Conservation (phyloP, 1,284 basidiomycete genomes). For the Marasmius sp. region DNA sequence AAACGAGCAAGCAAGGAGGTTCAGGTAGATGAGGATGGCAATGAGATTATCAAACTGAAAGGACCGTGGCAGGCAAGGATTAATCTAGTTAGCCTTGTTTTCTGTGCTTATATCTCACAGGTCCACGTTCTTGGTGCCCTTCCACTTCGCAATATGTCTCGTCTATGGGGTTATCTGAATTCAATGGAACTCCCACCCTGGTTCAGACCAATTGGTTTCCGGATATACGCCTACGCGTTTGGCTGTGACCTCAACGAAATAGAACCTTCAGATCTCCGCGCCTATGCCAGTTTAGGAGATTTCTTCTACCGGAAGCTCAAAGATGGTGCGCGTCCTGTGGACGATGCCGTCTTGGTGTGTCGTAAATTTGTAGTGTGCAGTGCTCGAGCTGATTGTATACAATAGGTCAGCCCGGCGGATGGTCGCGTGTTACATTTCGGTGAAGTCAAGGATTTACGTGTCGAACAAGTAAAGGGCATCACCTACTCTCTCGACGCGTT, state of each 20-base stretch:
- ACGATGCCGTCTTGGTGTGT: constrained; percentile 73
- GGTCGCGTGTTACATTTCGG: constrained; percentile 94
- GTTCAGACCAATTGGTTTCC: constrained; percentile 89
- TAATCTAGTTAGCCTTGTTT: not conserved
- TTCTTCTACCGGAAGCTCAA: constrained; percentile 95
- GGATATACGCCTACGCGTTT: constrained; percentile 84
- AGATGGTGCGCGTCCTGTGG: constrained; percentile 80
- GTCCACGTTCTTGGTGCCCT: constrained; percentile 95
- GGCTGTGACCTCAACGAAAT: constrained; percentile 95
- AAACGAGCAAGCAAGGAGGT: constrained; percentile 54
- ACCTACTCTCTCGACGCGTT: constrained; percentile 95
- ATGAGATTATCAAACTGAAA: constrained; percentile 72
- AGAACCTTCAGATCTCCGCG: constrained; percentile 72
- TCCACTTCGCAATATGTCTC: constrained; percentile 90
- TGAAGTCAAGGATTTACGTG: constrained; percentile 75
- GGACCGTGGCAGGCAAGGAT: constrained; percentile 92
- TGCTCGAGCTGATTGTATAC: not conserved
- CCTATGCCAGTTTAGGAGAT: constrained; percentile 85
- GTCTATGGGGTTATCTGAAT: constrained; percentile 96
- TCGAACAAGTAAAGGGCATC: constrained; percentile 98
- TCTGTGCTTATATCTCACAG: constrained; percentile 39
- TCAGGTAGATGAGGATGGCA: constrained; percentile 72
- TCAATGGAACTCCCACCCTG: constrained; percentile 90
- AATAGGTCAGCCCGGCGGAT: constrained; percentile 88
- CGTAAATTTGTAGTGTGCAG: not conserved